Evolutionary conservation across 305 asterid species (phyloP).

Genomic region (Rubia balearica): DNA sequence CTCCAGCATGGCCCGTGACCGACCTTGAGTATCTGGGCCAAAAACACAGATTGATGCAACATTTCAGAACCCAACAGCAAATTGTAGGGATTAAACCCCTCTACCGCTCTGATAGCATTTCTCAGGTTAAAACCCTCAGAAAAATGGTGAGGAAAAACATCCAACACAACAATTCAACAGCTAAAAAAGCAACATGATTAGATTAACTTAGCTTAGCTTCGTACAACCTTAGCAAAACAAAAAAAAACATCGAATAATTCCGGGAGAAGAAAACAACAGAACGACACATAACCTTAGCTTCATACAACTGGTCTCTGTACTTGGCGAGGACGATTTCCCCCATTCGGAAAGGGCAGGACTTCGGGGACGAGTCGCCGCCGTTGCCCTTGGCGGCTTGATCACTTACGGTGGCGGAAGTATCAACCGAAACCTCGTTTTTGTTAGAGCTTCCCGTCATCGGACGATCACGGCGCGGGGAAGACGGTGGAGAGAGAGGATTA

Average conservation of each 20-base stretch:
- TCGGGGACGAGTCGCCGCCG: slow-evolving; percentile 1
- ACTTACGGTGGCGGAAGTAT: slow-evolving; percentile 16
- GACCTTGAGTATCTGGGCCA: slow-evolving; percentile 41
- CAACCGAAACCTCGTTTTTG: slow-evolving; percentile 15
- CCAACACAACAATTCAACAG: not conserved
- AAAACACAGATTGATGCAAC: not conserved
- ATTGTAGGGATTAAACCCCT: not conserved
- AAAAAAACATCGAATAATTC: not conserved
- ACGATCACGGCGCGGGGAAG: not conserved
- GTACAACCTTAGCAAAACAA: not conserved
- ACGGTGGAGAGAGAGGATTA: not conserved
- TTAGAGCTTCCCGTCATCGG: slow-evolving; percentile 20
- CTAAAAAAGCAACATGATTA: not conserved
- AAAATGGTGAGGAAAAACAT: not conserved
- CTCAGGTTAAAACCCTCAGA: not conserved
- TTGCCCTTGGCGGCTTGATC: slow-evolving; percentile 15
- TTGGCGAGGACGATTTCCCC: slow-evolving; percentile 70
- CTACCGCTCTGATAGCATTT: not conserved
- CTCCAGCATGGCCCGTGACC: slow-evolving; percentile 41
- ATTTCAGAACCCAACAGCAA: not conserved
- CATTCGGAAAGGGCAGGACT: slow-evolving; percentile 18
- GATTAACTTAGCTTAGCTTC: not conserved
- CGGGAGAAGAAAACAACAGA: not conserved
- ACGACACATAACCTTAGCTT: slow-evolving; percentile 51
- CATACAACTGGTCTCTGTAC: slow-evolving; percentile 42